phyloP scores from a whole-genome alignment of 805 yeast species.

The Metschnikowia picachoensis region DNA sequence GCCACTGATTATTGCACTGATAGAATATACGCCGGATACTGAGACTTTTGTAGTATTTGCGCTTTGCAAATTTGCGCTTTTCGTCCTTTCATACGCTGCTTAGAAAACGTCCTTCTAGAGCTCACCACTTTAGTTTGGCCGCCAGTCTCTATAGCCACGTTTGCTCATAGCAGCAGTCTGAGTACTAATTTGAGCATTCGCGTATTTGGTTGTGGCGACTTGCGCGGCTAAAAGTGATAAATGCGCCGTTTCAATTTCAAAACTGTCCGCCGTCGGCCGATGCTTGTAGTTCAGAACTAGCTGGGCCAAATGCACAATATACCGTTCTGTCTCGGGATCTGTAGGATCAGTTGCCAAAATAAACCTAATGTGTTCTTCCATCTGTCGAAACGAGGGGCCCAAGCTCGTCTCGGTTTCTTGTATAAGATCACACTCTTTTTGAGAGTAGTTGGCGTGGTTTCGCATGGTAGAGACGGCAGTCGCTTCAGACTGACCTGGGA shows the following conservation, averaged over 20 bases:
- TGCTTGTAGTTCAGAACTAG: slow-evolving; percentile 18
- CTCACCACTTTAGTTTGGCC: neutral
- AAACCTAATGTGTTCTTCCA: slow-evolving; percentile 20
- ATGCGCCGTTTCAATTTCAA: slow-evolving; percentile 24
- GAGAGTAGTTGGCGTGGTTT: slow-evolving; percentile 25
- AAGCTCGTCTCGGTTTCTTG: slow-evolving; percentile 12
- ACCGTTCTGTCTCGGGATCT: slow-evolving; percentile 9
- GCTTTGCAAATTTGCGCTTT: no score
- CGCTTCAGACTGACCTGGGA: slow-evolving; percentile 29
- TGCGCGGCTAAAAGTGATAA: slow-evolving; percentile 31
- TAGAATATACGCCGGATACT: no score
- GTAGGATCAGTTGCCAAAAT: slow-evolving; percentile 16
- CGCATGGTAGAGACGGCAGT: slow-evolving; percentile 31
- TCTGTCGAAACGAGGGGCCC: slow-evolving; percentile 18
- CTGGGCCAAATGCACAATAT: slow-evolving; percentile 28
- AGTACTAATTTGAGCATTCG: slow-evolving; percentile 10
- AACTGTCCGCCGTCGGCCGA: slow-evolving; percentile 2
- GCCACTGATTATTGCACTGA: no score
- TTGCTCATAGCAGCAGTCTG: slow-evolving; percentile 7
- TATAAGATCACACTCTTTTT: slow-evolving; percentile 9
- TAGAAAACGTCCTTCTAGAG: neutral
- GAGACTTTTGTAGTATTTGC: no score
- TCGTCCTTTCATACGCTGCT: no score
- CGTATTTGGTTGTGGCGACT: slow-evolving; percentile 16
- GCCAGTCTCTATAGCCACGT: neutral